Base-by-base conservation (phyloP, 2,329 filamentous ascomycete species). In the Exophiala oligosperma region DNA sequence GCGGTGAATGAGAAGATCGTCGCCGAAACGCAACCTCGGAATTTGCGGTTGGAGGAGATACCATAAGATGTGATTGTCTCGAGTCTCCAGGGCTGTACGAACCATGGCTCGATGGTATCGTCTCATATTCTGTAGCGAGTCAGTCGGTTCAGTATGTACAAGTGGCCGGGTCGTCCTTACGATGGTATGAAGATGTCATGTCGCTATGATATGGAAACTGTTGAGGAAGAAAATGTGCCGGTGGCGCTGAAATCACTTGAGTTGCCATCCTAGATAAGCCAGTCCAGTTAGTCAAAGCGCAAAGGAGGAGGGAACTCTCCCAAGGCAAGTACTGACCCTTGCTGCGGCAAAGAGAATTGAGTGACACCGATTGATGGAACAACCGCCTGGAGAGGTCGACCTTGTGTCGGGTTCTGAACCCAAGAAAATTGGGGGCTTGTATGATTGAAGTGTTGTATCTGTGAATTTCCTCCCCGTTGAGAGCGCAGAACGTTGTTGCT, bases 1-100 rank as follows among this genome's bases (percentile, higher is more conserved):
- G 61, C 23, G 61, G 61, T 12, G 61, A 63, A 35, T 57, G 52
- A 23, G 61, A 61, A 11, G 61, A 57, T 28, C 52, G 61, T 23
- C 58, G 46, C 21, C 53, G 55, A 52, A 54, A 61, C 12, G 47
- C 23, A n/a, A 54, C 29, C 17, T 61, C 58, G n/a, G 55, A 54
- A 17, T 38, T 49, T 21, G 50, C 43, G 21, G 41, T 35, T 23
- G 56, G 52, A 38, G 49, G 58, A 5, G 61, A 61, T 29, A 56
- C 49, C 61, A 61, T 63, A 24, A 59, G 29, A 29, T 57, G 38
- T 23, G 56, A n/a, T 24, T 61, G 58, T 11, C 47, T 21, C n/a
- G 28, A 12, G 17, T 56, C 49, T 23, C 37, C 49, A 29, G 58
- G 50, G 41, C 49, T 49, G 49, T 63, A 59, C 26, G 55, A 44